These are phyloP conservation scores for Penicillium cosmopolitanum DNA, from an alignment of 495 filamentous ascomycete genomes.

Conservation along the genomic window DNA sequence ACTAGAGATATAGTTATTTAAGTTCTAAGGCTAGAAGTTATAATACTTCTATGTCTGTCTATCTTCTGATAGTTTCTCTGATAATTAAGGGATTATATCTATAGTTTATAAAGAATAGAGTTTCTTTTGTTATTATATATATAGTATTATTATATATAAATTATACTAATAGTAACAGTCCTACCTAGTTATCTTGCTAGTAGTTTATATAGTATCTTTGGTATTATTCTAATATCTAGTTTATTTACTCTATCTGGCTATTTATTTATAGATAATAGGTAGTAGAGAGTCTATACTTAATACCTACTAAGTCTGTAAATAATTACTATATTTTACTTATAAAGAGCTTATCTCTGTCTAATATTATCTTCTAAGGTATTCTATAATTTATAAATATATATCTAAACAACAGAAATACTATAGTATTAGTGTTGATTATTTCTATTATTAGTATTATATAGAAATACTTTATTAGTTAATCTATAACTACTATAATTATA, in stretches of 20 bases:
- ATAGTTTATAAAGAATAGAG: slow-evolving; percentile 25
- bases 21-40: neutral
- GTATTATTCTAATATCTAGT: slow-evolving; percentile 25
- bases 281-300: slow-evolving; percentile 21
- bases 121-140: neutral
- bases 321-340: no score
- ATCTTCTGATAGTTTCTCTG: neutral
- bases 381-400: neutral
- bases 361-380: neutral
- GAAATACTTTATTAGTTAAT: neutral
- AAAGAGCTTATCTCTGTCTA: no score
- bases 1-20: neutral
- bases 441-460: neutral
- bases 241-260: slow-evolving; percentile 30
- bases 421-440: neutral
- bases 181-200: no score
- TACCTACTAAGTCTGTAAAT: slow-evolving; percentile 1
- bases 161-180: no score
- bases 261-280: slow-evolving; percentile 34
- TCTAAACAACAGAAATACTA: neutral
- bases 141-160: slow-evolving; percentile 29
- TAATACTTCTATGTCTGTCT: neutral
- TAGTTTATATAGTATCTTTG: slow-evolving; percentile 30
- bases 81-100: slow-evolving; percentile 7
- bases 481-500: slow-evolving; percentile 10